phyloP scores from a whole-genome alignment of 139 green algal species.

The Ettlia oleoabundans region DNA sequence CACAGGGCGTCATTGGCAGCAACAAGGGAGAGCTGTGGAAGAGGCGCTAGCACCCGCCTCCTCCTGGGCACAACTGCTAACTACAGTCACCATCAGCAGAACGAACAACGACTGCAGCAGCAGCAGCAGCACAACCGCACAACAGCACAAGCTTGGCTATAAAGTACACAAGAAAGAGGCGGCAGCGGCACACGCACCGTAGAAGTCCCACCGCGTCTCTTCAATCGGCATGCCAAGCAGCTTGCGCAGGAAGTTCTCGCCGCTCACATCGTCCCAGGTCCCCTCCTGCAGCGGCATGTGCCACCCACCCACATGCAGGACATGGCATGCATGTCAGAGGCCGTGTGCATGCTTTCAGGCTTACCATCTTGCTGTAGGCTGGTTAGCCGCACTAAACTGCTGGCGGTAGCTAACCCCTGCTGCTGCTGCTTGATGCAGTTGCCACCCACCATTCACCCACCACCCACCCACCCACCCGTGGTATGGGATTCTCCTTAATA shows the following conservation, averaged over 20 bases:
- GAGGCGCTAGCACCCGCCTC: too few relatives aligned
- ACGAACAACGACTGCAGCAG: too few relatives aligned
- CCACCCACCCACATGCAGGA: not conserved
- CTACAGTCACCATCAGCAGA: too few relatives aligned
- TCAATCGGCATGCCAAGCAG: conserved; percentile 75
- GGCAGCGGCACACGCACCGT: not conserved
- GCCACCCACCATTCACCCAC: conserved; percentile 51
- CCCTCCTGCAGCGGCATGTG: conserved; percentile 53
- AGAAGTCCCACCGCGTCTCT: conserved; percentile 41
- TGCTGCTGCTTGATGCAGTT: not conserved
- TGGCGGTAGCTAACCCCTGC: too few relatives aligned
- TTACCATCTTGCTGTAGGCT: not conserved
- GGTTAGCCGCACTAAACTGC: not conserved
- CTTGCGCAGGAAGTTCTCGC: conserved; percentile 81
- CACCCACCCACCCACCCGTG: conserved; percentile 59
- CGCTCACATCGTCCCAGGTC: conserved; percentile 82
- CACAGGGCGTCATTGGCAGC: too few relatives aligned
- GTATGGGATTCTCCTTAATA: conserved; percentile 69
- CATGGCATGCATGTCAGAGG: too few relatives aligned
- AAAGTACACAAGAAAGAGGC: too few relatives aligned
- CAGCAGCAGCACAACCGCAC: too few relatives aligned
- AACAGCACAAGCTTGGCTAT: too few relatives aligned
- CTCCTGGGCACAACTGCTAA: too few relatives aligned
- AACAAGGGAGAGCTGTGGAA: too few relatives aligned
- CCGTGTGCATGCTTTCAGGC: too few relatives aligned